These are phyloP conservation scores for Tremellales sp. DNA, from an alignment of 1,284 basidiomycete genomes.

Conservation along the genomic window DNA sequence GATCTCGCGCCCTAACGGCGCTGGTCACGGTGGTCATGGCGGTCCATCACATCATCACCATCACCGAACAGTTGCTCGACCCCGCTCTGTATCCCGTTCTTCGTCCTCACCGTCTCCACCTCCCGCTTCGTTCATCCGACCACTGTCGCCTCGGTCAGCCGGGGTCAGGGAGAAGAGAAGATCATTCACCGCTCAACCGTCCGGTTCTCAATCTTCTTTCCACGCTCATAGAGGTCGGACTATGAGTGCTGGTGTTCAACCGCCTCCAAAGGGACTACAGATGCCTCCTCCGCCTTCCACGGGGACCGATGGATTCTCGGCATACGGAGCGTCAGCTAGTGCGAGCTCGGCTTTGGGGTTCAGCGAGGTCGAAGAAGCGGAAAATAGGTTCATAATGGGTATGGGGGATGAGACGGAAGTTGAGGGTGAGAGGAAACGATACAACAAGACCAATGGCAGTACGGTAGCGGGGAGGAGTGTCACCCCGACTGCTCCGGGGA, in stretches of 20 bases:
- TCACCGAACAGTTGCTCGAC: conserved; percentile 10
- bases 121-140: conserved; percentile 8
- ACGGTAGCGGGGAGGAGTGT: conserved; percentile 2
- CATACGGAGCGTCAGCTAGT: conserved; percentile 19
- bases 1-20: not conserved
- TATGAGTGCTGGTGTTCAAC: not conserved
- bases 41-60: conserved; percentile 11
- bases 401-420: conserved; percentile 15
- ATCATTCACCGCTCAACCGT: conserved; percentile 1
- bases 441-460: too few species aligned
- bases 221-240: not conserved
- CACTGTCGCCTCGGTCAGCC: not conserved
- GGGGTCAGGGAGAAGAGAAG: conserved; percentile 7
- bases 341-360: conserved; percentile 26
- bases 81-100: conserved; percentile 25
- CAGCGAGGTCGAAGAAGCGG: conserved; percentile 23
- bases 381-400: conserved; percentile 18
- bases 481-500: not conserved
- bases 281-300: too few species aligned
- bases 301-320: conserved; percentile 12
- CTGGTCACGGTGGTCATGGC: not conserved
- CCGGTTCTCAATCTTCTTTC: not conserved
- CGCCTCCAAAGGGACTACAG: too few species aligned
- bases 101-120: conserved; percentile 39
- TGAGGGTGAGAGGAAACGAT: conserved; percentile 9